Conservation (phyloP, 1,284 basidiomycete species). For the Fomitopsis palustris region DNA sequence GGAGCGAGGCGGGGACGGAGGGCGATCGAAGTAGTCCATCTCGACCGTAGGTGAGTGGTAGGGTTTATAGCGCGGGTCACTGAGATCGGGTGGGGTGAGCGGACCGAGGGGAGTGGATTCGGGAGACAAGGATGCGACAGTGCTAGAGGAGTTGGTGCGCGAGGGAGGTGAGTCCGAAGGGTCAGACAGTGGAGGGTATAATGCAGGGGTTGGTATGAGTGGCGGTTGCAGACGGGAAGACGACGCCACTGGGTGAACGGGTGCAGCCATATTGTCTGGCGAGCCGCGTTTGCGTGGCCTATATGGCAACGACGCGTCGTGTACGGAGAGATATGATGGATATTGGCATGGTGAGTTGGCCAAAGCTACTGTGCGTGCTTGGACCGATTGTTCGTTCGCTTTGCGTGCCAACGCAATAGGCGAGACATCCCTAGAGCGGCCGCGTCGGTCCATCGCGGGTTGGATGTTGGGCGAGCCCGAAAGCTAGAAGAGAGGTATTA, state of each 20-base stretch:
- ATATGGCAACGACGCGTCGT: constrained; percentile 8
- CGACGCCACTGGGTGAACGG: constrained; percentile 18
- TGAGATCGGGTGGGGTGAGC: constrained; percentile 26
- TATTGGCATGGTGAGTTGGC: constrained; percentile 10
- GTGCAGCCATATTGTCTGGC: constrained; percentile 6
- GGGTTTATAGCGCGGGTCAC: constrained; percentile 5
- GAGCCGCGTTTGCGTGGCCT: constrained; percentile 7
- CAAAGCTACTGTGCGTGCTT: constrained; percentile 7
- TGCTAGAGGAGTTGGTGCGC: constrained; percentile 20
- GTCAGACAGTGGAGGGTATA: constrained; percentile 14
- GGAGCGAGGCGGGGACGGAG: constrained; percentile 44
- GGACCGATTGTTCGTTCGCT: constrained; percentile 7
- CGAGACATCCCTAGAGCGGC: constrained; percentile 27
- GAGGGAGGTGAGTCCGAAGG: constrained; percentile 17
- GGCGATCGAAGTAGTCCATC: constrained; percentile 37
- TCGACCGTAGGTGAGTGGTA: constrained; percentile 8
- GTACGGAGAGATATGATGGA: constrained; percentile 6
- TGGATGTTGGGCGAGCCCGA: constrained; percentile 9
- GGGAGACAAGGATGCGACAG: constrained; percentile 29
- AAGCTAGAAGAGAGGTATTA: constrained; percentile 8
- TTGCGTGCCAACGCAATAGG: constrained; percentile 21
- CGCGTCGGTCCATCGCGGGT: constrained; percentile 25
- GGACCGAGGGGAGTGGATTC: constrained; percentile 19
- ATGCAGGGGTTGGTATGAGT: constrained; percentile 12
- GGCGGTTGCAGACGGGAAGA: constrained; percentile 19